These are phyloP conservation scores for Rhizophagus clarus DNA, from an alignment of 192 early-diverging fungal species.

Conservation along the genomic window DNA sequence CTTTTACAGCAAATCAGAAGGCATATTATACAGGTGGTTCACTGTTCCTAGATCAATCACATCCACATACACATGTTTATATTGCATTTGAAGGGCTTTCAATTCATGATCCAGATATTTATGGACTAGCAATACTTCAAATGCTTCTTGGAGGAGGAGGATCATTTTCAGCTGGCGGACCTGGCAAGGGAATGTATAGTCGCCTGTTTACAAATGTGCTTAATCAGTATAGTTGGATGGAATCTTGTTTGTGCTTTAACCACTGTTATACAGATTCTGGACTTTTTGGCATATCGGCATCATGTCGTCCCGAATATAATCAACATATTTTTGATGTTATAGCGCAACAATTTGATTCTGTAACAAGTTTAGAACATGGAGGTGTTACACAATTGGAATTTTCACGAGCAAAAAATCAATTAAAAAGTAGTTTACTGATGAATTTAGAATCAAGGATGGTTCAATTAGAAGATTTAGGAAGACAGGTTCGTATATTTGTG, in stretches of 20 bases:
- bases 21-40: conserved; percentile 85
- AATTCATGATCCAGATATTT: conserved; percentile 86
- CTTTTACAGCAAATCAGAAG: conserved; percentile 43
- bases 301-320: conserved; percentile 79
- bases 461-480: conserved; percentile 92
- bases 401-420: conserved; percentile 91
- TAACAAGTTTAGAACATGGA: conserved; percentile 51
- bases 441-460: conserved; percentile 90
- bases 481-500: conserved; percentile 66
- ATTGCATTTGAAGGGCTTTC: conserved; percentile 86
- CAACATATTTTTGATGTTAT: conserved; percentile 79
- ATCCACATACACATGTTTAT: conserved; percentile 84
- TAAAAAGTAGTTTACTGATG: conserved; percentile 92
- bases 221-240: conserved; percentile 93
- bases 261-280: conserved; percentile 89
- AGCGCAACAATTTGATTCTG: conserved; percentile 76
- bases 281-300: conserved; percentile 90
- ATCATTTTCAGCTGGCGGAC: conserved; percentile 95
- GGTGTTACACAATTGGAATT: conserved; percentile 66
- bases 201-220: conserved; percentile 93
- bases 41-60: conserved; percentile 67
- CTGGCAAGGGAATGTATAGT: conserved; percentile 99
- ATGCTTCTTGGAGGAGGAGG: conserved; percentile 94
- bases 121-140: conserved; percentile 88
- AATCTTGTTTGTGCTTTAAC: conserved; percentile 91